Evolutionary conservation across 2,329 filamentous ascomycete species (phyloP), one percentile per base, ranked within the genome.

Genomic region (Thermoascus crustaceus): DNA sequence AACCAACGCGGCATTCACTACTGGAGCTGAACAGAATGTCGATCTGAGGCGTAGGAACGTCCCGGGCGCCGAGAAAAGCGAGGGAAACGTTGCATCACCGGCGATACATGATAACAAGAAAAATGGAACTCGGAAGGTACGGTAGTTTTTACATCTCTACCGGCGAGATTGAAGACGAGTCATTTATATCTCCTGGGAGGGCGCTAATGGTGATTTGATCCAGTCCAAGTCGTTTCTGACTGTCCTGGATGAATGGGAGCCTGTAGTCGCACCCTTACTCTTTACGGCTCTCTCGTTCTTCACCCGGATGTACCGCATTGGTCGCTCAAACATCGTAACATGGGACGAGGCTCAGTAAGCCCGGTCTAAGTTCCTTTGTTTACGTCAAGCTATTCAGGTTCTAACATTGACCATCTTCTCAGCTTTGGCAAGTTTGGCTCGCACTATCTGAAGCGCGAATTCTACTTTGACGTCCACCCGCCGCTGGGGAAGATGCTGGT

Each of bases 401-500:
- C 29, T 29, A 29, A 26, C 14, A 7, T 31, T 14, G 9, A 32
- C 19, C 29, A 18, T 18, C 26, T 37, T 23, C 43, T 22, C 45
- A 66, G 64, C 47, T 68, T 68, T 46, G 64, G 64, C 35, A 98
- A 98, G 70, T 98, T 98, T 64, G 91, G 91, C 46, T 96, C 89
- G 52, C 89, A 98, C 67, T 98, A 98, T 64, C 80, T 98, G 58
- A 95, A 98, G 65, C 85, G 89, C 63, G 91, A 98, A 66, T 95
- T 96, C 72, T 98, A 98, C 75, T 98, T 98, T 68, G 85, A 94
- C 72, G 83, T 93, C 39, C 85, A 94, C 64, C 91, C 91, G 46
- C 91, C 91, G 36, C 78, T 98, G 42, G 91, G 91, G 59, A 98
- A 98, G 72, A 96, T 98, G 78, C 79, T 98, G 38, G 89, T 98